phyloP scores from a whole-genome alignment of 441 rosid species.

The Lepidium campestre region DNA sequence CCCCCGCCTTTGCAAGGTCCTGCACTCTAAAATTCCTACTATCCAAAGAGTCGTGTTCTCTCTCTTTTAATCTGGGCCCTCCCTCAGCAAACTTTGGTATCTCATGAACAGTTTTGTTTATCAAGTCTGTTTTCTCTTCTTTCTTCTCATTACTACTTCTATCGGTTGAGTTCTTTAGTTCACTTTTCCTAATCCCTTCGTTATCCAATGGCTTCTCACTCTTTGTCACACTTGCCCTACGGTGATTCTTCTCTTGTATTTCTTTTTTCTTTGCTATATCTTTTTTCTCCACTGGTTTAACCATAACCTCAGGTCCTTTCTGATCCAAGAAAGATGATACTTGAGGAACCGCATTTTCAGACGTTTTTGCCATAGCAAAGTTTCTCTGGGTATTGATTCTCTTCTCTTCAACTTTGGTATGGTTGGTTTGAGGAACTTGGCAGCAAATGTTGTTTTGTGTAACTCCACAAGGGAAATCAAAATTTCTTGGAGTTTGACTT shows the following conservation, averaged over 20 bases:
- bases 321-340: constrained; percentile 26
- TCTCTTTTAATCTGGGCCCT: constrained; percentile 29
- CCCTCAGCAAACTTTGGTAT: constrained; percentile 30
- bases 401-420: constrained; percentile 32
- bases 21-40: constrained; percentile 23
- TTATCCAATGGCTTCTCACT: constrained; percentile 33
- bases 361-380: constrained; percentile 22
- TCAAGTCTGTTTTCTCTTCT: constrained; percentile 37
- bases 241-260: constrained; percentile 33
- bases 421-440: constrained; percentile 29
- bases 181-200: constrained; percentile 31
- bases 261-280: constrained; percentile 32
- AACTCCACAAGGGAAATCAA: constrained; percentile 20
- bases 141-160: constrained; percentile 41
- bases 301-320: constrained; percentile 32
- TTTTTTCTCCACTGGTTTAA: constrained; percentile 35
- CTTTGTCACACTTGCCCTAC: constrained; percentile 31
- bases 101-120: constrained; percentile 28
- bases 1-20: constrained; percentile 24
- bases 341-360: constrained; percentile 27
- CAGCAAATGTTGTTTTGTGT: constrained; percentile 12
- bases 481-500: constrained; percentile 37
- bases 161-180: constrained; percentile 31
- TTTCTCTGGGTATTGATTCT: constrained; percentile 33
- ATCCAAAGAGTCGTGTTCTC: constrained; percentile 25